These are phyloP conservation scores for Stromatinia cepivora DNA, from an alignment of 2,329 filamentous ascomycete species.

Conservation along the genomic window DNA sequence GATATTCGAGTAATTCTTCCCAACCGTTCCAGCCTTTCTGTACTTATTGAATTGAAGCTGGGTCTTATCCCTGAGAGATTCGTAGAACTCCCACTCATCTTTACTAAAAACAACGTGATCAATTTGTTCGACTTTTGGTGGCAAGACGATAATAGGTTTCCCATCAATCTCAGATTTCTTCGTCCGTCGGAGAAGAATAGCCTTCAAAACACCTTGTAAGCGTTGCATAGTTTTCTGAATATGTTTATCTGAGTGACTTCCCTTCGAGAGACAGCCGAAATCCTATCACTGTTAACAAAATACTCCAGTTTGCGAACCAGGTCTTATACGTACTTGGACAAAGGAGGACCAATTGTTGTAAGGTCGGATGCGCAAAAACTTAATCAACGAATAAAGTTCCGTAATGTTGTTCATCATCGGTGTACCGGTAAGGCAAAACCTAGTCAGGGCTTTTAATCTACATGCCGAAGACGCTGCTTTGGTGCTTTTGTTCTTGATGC, in stretches of 20 bases:
- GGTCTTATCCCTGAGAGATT: constrained; percentile 63
- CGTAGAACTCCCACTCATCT: constrained; percentile 66
- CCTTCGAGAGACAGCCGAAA: constrained; percentile 38
- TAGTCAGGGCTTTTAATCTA: constrained; percentile 58
- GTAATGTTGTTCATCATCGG: constrained; percentile 85
- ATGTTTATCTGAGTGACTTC: constrained; percentile 25
- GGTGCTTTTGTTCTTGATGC: constrained; percentile 73
- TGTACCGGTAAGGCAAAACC: constrained; percentile 77
- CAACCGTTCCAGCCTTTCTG: constrained; percentile 65
- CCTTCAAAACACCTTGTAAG: constrained; percentile 74
- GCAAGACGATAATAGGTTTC: constrained; percentile 69
- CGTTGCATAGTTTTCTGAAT: constrained; percentile 60
- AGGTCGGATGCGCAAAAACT: constrained; percentile 74
- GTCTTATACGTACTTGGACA: constrained; percentile 47
- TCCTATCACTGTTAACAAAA: constrained; percentile 26
- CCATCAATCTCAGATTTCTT: constrained; percentile 80
- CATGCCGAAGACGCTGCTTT: constrained; percentile 61
- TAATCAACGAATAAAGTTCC: constrained; percentile 75
- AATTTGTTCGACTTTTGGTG: constrained; percentile 61
- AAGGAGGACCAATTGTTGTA: constrained; percentile 69
- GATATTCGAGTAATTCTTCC: constrained; percentile 74
- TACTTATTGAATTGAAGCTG: constrained; percentile 76
- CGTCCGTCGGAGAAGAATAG: constrained; percentile 77
- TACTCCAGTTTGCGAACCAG: constrained; percentile 27
- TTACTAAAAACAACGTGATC: constrained; percentile 65